Conservation (phyloP, 2,329 filamentous ascomycete species). For the Rachicladosporium sp. region DNA sequence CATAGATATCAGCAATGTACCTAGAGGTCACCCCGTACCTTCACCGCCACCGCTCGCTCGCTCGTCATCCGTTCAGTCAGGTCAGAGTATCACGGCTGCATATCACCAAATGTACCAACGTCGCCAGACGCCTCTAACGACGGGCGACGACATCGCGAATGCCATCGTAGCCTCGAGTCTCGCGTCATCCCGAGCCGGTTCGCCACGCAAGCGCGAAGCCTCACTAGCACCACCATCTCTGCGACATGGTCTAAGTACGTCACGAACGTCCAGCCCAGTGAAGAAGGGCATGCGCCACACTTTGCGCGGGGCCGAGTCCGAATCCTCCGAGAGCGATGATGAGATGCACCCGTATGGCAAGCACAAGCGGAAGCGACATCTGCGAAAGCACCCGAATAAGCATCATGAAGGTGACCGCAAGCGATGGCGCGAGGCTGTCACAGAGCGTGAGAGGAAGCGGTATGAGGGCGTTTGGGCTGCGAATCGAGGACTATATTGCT, state of each 20-base stretch:
- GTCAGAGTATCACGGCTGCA: conserved; percentile 19
- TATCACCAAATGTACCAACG: conserved; percentile 23
- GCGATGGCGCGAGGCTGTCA: conserved; percentile 66
- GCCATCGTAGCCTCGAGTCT: conserved; percentile 66
- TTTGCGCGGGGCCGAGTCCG: conserved; percentile 41
- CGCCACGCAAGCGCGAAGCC: conserved; percentile 29
- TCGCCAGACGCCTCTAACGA: conserved; percentile 36
- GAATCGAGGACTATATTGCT: conserved; percentile 49
- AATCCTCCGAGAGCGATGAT: conserved; percentile 27
- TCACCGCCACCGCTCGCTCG: background rate
- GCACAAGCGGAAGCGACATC: conserved; percentile 47
- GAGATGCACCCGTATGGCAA: conserved; percentile 35
- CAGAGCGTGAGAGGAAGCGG: conserved; percentile 58
- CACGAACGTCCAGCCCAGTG: conserved; percentile 31
- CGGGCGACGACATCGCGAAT: conserved; percentile 54
- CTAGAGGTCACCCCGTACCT: background rate
- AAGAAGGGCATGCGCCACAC: conserved; percentile 51
- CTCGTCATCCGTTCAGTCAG: conserved; percentile 14
- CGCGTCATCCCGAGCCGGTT: conserved; percentile 40
- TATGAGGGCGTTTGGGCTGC: conserved; percentile 81
- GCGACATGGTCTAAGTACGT: conserved; percentile 11
- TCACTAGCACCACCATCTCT: conserved; percentile 24
- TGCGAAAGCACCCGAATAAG: conserved; percentile 50
- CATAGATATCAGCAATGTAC: conserved; percentile 6
- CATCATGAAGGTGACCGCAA: conserved; percentile 63